These are phyloP conservation scores for Myxozyma mucilagina DNA, from an alignment of 805 yeast species.

Conservation along the genomic window DNA sequence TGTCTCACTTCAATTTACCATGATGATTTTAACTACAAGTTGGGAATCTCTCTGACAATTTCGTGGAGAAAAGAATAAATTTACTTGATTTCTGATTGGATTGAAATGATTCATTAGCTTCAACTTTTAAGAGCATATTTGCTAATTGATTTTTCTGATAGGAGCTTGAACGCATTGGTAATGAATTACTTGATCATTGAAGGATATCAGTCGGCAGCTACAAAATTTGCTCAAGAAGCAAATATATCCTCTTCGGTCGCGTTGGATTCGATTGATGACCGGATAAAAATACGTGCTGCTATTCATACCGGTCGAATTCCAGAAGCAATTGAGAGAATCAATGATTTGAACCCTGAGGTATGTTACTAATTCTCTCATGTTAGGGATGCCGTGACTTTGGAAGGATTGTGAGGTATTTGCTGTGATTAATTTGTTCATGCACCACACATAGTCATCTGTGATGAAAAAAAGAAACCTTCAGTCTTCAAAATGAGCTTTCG, in stretches of 20 bases:
- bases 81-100: slow-evolving; percentile 27
- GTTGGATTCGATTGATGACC: slow-evolving; percentile 51
- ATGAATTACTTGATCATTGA: slow-evolving; percentile 75
- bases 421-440: slow-evolving; percentile 35
- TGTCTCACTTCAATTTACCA: neutral
- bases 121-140: neutral
- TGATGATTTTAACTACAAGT: slow-evolving; percentile 31
- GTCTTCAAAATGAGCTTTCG: slow-evolving; percentile 35
- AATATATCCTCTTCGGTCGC: slow-evolving; percentile 42
- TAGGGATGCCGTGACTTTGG: neutral
- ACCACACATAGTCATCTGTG: slow-evolving; percentile 35
- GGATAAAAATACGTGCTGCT: slow-evolving; percentile 55
- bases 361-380: neutral
- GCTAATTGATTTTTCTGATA: neutral
- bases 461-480: slow-evolving; percentile 35
- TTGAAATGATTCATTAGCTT: neutral
- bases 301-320: slow-evolving; percentile 63
- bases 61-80: slow-evolving; percentile 27
- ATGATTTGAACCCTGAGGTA: slow-evolving; percentile 58
- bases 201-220: slow-evolving; percentile 71
- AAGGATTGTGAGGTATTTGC: slow-evolving; percentile 3
- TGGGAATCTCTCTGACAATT: slow-evolving; percentile 38
- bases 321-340: slow-evolving; percentile 56
- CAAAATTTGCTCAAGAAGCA: slow-evolving; percentile 59
- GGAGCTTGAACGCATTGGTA: slow-evolving; percentile 52